phyloP scores from a whole-genome alignment of 768 basidiomycete species.

The Hydnomerulius pinastri region DNA sequence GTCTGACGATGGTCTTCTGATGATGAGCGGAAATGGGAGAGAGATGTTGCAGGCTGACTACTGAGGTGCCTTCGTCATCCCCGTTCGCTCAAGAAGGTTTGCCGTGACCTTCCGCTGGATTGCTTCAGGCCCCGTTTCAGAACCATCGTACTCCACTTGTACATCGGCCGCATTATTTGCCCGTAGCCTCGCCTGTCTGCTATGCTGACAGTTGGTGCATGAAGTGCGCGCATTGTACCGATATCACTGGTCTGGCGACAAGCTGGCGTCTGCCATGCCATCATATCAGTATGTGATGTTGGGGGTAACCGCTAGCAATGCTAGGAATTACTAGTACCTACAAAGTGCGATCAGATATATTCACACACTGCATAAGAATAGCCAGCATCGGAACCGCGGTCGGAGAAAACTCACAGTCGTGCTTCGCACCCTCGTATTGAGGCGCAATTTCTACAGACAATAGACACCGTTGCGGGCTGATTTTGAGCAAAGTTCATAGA shows the following conservation, averaged over 20 bases:
- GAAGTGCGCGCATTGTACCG: not conserved
- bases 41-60: not conserved
- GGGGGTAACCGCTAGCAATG: too few relatives aligned
- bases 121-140: not conserved
- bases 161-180: too few relatives aligned
- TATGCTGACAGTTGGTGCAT: not conserved
- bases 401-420: not conserved
- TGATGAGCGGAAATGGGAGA: not conserved
- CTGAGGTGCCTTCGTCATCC: not conserved
- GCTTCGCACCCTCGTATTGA: too few relatives aligned
- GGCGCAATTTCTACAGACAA: too few relatives aligned
- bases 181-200: too few relatives aligned
- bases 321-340: too few relatives aligned
- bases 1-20: not conserved
- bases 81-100: not conserved
- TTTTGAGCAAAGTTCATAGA: too few relatives aligned
- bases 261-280: not conserved
- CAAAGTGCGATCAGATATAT: not conserved
- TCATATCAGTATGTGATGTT: too few relatives aligned
- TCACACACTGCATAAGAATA: not conserved
- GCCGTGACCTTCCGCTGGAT: not conserved
- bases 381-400: not conserved
- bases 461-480: too few relatives aligned
- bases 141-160: not conserved
- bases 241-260: not conserved